Conservation (phyloP, 192 early-diverging fungal species). For the Linnemannia exigua region DNA sequence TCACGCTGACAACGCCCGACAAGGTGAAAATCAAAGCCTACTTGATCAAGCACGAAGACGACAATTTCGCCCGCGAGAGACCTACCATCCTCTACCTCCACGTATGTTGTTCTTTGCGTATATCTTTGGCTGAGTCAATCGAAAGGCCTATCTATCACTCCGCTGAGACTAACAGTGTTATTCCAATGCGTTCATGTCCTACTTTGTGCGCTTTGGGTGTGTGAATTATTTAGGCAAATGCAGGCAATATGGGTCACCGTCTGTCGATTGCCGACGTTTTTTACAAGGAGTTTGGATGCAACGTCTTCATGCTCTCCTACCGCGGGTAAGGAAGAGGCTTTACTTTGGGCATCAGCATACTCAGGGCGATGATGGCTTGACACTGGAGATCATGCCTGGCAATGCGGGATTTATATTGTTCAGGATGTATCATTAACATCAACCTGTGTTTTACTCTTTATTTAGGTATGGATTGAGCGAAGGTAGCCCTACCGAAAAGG, state of each 20-base stretch:
- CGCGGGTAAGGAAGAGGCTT: slow-evolving; percentile 80
- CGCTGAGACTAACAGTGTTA: neutral
- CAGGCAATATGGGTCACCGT: slow-evolving; percentile 98
- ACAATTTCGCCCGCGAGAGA: slow-evolving; percentile 65
- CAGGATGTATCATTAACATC: neutral
- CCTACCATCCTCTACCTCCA: slow-evolving; percentile 93
- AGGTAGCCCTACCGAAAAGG: slow-evolving; percentile 88
- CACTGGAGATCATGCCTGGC: neutral
- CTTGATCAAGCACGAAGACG: slow-evolving; percentile 74
- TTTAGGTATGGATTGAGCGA: slow-evolving; percentile 88
- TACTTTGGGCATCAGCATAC: too few species aligned
- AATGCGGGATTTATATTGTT: neutral
- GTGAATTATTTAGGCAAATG: slow-evolving; percentile 79
- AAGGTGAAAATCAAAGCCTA: slow-evolving; percentile 85
- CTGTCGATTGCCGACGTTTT: slow-evolving; percentile 90
- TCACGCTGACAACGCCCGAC: slow-evolving; percentile 84
- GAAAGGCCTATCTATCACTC: neutral
- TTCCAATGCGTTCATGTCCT: neutral
- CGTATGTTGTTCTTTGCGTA: slow-evolving; percentile 51
- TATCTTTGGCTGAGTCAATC: neutral
- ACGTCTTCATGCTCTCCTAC: slow-evolving; percentile 99
- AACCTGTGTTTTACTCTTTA: neutral
- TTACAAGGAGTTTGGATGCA: slow-evolving; percentile 74
- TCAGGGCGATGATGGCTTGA: neutral
- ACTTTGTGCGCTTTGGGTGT: neutral